Percentiles rank a stretch among this genome's conserved stretches.
These are phyloP conservation scores for Annulohypoxylon bovei DNA, from an alignment of 495 filamentous ascomycete species.

Conservation along the genomic window DNA sequence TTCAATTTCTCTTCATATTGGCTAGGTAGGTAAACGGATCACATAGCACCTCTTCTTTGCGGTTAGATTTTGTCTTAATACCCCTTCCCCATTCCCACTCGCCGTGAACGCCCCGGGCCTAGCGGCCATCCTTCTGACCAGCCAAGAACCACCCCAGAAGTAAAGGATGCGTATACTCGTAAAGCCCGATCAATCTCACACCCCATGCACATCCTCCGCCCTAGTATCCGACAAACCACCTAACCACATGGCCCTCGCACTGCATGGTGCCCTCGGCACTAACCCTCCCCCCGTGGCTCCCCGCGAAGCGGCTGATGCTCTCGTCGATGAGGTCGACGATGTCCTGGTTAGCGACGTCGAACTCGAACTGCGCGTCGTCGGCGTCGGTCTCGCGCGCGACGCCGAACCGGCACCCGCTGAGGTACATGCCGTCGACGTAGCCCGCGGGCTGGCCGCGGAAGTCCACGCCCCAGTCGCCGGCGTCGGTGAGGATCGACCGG, in stretches of 20 bases:
- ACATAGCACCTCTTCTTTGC: neutral
- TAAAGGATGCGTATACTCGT: neutral
- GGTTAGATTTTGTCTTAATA: neutral
- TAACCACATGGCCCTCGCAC: constrained; percentile 27
- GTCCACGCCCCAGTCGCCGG: constrained; percentile 40
- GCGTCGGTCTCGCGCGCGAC: constrained; percentile 23
- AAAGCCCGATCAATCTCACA: neutral
- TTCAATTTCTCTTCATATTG: neutral
- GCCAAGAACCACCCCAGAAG: neutral
- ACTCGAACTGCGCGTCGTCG: constrained; percentile 12
- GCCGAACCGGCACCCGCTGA: constrained; percentile 25
- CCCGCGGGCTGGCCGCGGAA: constrained; percentile 28
- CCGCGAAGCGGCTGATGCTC: constrained; percentile 22
- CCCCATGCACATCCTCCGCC: neutral
- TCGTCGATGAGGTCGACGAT: constrained; percentile 36
- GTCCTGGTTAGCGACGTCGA: constrained; percentile 38
- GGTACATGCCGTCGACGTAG: constrained; percentile 19
- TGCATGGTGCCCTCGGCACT: constrained; percentile 39
- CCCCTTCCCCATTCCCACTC: neutral
- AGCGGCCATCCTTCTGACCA: constrained; percentile 11
- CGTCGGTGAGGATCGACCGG: constrained; percentile 22
- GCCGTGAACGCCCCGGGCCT: constrained; percentile 12
- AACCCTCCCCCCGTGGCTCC: constrained; percentile 24
- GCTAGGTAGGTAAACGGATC: neutral
- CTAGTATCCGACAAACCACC: constrained; percentile 34